Evolutionary conservation across 75 land plant genomes (phyloP).

Genomic region (Cunninghamia lanceolata): DNA sequence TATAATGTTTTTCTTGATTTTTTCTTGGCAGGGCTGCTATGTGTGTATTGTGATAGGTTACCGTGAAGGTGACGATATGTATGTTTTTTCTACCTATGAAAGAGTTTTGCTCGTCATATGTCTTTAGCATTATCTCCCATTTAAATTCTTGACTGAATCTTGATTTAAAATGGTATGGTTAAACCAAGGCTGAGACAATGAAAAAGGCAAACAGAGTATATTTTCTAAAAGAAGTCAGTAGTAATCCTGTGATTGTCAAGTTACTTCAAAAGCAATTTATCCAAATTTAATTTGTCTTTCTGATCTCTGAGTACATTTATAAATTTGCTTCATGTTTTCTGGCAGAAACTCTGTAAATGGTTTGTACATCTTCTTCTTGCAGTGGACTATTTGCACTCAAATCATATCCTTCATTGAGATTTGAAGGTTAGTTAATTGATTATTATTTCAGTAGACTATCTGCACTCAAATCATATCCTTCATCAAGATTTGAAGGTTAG

Average conservation of each 20-base stretch:
- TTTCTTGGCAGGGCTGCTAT: conserved; percentile 85
- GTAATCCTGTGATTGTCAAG: not conserved
- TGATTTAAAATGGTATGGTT: not conserved
- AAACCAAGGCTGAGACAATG: conserved; percentile 82
- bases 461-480: too few species aligned
- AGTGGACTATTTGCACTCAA: conserved; percentile 77
- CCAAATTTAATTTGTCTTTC: conserved; percentile 1
- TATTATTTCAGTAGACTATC: not conserved
- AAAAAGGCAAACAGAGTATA: conserved; percentile 74
- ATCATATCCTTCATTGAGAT: conserved; percentile 88
- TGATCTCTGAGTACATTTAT: not conserved
- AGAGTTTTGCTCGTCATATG: not conserved
- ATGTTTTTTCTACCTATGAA: conserved; percentile 25
- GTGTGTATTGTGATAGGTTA: conserved; percentile 94
- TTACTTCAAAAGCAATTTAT: not conserved
- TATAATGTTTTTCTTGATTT: not conserved
- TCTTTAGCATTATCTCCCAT: not conserved
- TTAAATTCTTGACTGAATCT: not conserved
- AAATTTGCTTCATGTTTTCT: not conserved
- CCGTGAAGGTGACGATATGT: conserved; percentile 99
- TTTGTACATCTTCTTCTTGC: conserved; percentile 69
- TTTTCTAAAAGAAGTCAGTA: conserved; percentile 85
- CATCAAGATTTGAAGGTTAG: too few species aligned
- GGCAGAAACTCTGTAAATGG: conserved; percentile 64
- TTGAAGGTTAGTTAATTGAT: conserved; percentile 50